A percentile compares a stretch with the other conserved stretches of the same genome.
Conservation (phyloP, 225 moss, liverwort and hornwort genomes). For the Climacium dendroides region DNA sequence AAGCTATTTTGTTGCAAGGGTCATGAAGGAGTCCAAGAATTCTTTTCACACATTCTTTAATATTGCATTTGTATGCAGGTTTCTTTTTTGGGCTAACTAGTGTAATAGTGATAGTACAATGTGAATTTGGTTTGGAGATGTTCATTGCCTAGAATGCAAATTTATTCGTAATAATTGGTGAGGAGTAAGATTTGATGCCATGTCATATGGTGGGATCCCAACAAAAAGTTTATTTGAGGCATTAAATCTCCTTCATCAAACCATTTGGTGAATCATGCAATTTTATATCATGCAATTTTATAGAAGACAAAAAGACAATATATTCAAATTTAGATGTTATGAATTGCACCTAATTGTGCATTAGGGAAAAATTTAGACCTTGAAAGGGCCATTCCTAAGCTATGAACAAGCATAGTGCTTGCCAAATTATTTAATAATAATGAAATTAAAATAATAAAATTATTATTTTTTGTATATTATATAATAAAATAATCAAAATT, state of each 20-base stretch:
- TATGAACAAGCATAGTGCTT: too few relatives aligned
- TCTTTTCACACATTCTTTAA: background rate
- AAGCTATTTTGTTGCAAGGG: background rate
- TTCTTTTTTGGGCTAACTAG: too few relatives aligned
- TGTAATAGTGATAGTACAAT: background rate
- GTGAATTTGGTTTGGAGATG: background rate
- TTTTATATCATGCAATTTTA: fast-evolving
- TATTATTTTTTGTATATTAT: too few relatives aligned
- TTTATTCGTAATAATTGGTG: too few relatives aligned
- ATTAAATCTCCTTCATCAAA: background rate
- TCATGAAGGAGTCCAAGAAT: background rate
- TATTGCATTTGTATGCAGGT: too few relatives aligned
- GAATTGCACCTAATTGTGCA: background rate
- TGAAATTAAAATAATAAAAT: too few relatives aligned
- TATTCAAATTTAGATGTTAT: background rate
- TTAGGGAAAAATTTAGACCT: too few relatives aligned
- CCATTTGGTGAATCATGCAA: too few relatives aligned
- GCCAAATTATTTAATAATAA: too few relatives aligned
- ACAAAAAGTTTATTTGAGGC: background rate
- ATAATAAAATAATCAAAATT: too few relatives aligned
- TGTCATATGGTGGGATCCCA: too few relatives aligned
- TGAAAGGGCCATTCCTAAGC: too few relatives aligned
- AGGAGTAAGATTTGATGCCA: background rate
- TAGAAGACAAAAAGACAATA: background rate
- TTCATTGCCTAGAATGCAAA: background rate